Base-by-base conservation (phyloP, 2,329 filamentous ascomycete species). In the Penicillium oxalicum region DNA sequence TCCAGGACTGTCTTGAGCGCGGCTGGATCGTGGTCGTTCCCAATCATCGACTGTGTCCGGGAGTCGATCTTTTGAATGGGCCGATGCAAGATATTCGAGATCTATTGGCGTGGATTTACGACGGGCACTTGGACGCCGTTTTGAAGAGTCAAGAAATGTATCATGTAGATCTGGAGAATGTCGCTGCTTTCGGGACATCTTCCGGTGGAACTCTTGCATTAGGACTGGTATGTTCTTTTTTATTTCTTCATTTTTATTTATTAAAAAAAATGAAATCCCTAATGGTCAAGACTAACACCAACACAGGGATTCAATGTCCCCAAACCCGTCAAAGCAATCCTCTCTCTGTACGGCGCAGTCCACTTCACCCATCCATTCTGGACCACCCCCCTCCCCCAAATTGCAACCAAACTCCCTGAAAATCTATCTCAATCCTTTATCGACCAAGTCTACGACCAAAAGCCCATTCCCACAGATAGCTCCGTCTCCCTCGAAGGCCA, bases 161-260 rank as follows among this genome's bases (percentile, higher is more conserved):
- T 38, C 40, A 41, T 0, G 56, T 57, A 4, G 64, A 66, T 40
- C 47, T 59, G 2, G 58, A 69, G 1, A 67, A 60, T 3, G 64
- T 77, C 1, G 70, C 74, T 4, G 69, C 61, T 0, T 62, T 78
- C 4, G 76, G 76, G 0, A 78, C 75, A 66, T 78, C 76, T 0
- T 67, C 69, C 0, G 77, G 76, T 0, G 77, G 75, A 0, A 61
- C 64, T 1, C 59, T 79, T 0, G 76, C 76, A 2, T 64, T 78
- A 62, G 53, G 61, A 11, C 46, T 73, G 57, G 70, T 72, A 57
- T 36, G 62, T 58, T 27, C 9, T 8, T 9, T 26, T 18, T 4
- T 27, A 5, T 5, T n/a, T 39, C 7, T 18, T 18, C 18, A 18
- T 18, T 18, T 1, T 18, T 18, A 18, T 18, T 18, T 18, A 2